Percentiles rank a stretch among this genome's conserved stretches.
Evolutionary conservation across 495 filamentous ascomycete species (phyloP).

Genomic region (Thermothielavioides terrestris): DNA sequence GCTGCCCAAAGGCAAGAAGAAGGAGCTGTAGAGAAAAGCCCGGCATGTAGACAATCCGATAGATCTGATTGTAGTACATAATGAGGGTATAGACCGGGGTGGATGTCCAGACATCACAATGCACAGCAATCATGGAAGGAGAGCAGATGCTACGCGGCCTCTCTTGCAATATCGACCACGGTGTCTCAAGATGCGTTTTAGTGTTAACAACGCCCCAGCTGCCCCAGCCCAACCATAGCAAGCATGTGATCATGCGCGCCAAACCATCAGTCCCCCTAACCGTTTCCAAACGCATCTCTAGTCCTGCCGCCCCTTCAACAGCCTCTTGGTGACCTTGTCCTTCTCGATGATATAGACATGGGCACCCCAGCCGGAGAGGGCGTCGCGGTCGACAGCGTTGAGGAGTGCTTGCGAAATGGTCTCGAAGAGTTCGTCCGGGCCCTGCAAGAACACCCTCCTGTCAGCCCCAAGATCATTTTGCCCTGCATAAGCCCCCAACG

Average conservation of each 20-base stretch:
- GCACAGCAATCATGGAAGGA: neutral
- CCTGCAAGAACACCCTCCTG: too few species aligned
- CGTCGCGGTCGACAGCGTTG: conserved; percentile 93
- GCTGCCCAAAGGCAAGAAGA: conserved; percentile 33
- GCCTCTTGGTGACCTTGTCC: conserved; percentile 96
- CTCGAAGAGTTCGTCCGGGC: conserved; percentile 91
- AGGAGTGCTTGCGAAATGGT: conserved; percentile 95
- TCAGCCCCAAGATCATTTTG: too few species aligned
- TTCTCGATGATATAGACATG: conserved; percentile 99
- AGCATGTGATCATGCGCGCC: neutral
- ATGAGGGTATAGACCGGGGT: neutral
- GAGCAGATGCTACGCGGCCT: neutral
- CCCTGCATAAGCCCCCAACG: too few species aligned
- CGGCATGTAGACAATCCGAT: conserved; percentile 7
- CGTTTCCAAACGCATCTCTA: conserved; percentile 24
- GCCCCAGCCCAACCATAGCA: neutral
- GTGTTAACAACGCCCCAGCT: conserved; percentile 10
- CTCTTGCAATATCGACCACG: conserved; percentile 1
- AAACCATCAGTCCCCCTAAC: neutral
- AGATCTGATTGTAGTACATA: conserved; percentile 18
- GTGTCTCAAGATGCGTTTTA: conserved; percentile 1
- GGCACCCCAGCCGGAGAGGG: conserved; percentile 93
- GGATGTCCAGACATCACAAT: neutral
- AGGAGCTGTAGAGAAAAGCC: conserved; percentile 25
- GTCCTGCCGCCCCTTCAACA: conserved; percentile 78